A percentile compares a stretch with the other conserved stretches of the same genome.
Conservation (phyloP, 139 green algal genomes). For the Closterium sp. region DNA sequence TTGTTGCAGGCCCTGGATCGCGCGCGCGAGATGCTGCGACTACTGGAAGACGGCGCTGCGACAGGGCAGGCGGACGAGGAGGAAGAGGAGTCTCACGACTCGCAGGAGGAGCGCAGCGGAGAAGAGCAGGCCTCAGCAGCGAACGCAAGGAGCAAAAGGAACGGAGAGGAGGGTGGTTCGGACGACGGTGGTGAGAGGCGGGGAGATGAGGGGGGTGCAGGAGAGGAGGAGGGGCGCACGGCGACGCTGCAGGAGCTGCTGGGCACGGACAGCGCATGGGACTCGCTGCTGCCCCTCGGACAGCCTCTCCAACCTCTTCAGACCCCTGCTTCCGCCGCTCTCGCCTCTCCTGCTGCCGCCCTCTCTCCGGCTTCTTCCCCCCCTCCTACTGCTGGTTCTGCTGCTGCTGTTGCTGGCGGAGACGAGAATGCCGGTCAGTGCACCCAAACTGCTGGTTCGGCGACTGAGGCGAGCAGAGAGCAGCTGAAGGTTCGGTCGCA, state of each 20-base stretch:
- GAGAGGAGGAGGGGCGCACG: background rate
- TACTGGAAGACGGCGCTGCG: constrained; percentile 19
- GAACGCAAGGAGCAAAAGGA: background rate
- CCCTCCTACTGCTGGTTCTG: background rate
- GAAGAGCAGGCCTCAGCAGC: background rate
- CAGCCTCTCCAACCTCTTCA: background rate
- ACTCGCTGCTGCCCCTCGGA: background rate
- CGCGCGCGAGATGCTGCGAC: constrained; percentile 48
- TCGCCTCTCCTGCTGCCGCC: background rate
- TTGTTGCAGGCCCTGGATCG: constrained; percentile 28
- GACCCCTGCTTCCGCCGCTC: background rate
- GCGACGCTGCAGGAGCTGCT: background rate
- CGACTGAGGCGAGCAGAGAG: background rate
- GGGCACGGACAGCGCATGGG: background rate
- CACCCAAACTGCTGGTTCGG: background rate
- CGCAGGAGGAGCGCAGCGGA: background rate
- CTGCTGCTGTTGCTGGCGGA: background rate
- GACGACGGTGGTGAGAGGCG: background rate
- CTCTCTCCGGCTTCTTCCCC: too few relatives aligned
- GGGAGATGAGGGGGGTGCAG: background rate
- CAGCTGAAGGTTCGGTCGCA: background rate
- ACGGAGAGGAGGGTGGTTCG: background rate
- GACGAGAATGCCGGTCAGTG: background rate
- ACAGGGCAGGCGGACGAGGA: background rate
- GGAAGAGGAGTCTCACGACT: background rate